Evolutionary conservation across 1,139 yeast genomes (phyloP), one percentile per base, ranked within the genome.

Genomic region (Saccharomycopsis phalli): DNA sequence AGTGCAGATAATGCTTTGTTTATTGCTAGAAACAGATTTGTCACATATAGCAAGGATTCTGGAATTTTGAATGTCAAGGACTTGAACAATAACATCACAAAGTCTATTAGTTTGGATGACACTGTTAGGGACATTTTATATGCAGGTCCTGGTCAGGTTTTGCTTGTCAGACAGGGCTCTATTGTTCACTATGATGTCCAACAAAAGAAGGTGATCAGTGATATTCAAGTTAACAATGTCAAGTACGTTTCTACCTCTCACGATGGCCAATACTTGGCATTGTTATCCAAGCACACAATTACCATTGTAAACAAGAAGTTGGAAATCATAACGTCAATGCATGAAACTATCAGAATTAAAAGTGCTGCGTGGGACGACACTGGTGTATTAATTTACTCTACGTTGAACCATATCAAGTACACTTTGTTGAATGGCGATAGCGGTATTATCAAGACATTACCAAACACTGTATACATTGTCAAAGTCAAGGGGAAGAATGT

Each of bases 331-430:
- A 80, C 91, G 40, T 79, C 94, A 4, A 72, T 88, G 74, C 97
- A 88, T 58, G 99, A 93, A 65, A 91, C 98, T 4, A 91, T 93
- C 52, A 74, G 98, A 61, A 86, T 93, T 55, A 93, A 93, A 68
- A 81, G 94, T 65, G 97, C 96, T 37, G 87, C 95, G 10, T 93
- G 97, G 97, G 98, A 91, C 59, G 96, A 87, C 53, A 69, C 84
- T 36, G 93, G 93, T 36, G 94, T 93, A 30, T 71, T 93, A 58
- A 71, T 93, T 51, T 93, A 88, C 62, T 81, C 96, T 20, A 93
- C 99, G 18, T 71, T 93, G 58, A 91, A 91, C 63, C 99, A 93
- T 59, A 81, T 93, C 63, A 91, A 91, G 64, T 93, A 91, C 62
- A 81, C 94, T 37, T 68, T 93, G 54, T 69, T 88, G 57, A 91